A percentile compares a stretch with the other conserved stretches of the same genome.
These are phyloP conservation scores for Heterobasidion parviporum DNA, from an alignment of 1,284 basidiomycete genomes.

Conservation along the genomic window DNA sequence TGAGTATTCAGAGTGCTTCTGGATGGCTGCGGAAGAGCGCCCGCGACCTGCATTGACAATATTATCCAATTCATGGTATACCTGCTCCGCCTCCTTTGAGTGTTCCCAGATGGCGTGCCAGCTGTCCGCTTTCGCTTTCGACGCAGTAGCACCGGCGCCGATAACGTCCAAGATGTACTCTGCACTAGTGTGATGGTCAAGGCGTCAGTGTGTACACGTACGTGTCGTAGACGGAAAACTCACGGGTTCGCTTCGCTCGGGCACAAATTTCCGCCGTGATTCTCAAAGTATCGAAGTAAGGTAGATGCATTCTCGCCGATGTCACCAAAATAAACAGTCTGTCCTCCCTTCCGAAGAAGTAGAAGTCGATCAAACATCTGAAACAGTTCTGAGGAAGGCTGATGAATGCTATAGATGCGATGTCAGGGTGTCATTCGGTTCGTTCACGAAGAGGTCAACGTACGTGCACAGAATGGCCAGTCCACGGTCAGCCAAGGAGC, in stretches of 20 bases:
- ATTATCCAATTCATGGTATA: constrained; percentile 19
- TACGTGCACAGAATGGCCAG: constrained; percentile 67
- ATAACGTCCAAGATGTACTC: constrained; percentile 67
- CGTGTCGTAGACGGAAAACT: no score
- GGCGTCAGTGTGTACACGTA: no score
- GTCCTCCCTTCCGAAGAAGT: constrained; percentile 57
- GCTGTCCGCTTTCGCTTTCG: constrained; percentile 17
- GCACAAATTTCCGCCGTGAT: constrained; percentile 41
- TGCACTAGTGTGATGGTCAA: constrained; percentile 18
- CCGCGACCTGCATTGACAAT: constrained; percentile 24
- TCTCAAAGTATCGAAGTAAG: constrained; percentile 65
- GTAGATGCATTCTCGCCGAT: constrained; percentile 50
- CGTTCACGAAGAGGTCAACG: background rate
- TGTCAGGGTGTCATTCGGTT: background rate
- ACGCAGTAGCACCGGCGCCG: constrained; percentile 45
- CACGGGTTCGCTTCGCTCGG: constrained; percentile 30
- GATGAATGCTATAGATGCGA: constrained; percentile 30
- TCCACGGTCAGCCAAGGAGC: constrained; percentile 74
- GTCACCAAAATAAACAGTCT: constrained; percentile 76
- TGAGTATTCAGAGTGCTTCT: constrained; percentile 34
- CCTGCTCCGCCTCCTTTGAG: constrained; percentile 16
- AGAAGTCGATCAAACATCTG: constrained; percentile 61
- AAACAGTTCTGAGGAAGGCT: constrained; percentile 71
- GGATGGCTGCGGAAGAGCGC: background rate
- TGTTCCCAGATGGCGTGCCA: constrained; percentile 26